A percentile compares a stretch with the other conserved stretches of the same genome.
phyloP scores from a whole-genome alignment of 192 early-diverging fungal genomes.

The Gaertneriomyces semiglobifer region DNA sequence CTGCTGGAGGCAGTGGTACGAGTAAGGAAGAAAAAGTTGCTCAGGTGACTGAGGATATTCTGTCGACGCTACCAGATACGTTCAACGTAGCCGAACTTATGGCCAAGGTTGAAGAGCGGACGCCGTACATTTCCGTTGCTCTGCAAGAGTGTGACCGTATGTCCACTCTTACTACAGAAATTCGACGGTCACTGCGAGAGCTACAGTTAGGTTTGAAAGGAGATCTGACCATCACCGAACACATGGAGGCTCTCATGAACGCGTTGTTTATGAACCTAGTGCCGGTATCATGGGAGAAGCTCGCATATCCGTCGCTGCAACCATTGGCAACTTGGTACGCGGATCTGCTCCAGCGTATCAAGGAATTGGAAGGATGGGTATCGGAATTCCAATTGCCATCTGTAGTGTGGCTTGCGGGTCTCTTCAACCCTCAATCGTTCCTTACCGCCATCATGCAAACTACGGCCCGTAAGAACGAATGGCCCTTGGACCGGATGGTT shows the following conservation, averaged over 20 bases:
- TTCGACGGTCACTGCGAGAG: conserved; percentile 58
- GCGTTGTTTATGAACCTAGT: conserved; percentile 57
- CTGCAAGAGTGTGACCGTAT: conserved; percentile 65
- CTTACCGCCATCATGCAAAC: conserved; percentile 69
- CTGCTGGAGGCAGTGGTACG: conserved; percentile 50
- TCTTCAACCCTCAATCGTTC: conserved; percentile 71
- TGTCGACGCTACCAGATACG: conserved; percentile 51
- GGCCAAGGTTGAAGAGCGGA: conserved; percentile 60
- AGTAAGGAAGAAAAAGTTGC: conserved; percentile 67
- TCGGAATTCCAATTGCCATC: conserved; percentile 62
- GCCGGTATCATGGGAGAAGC: conserved; percentile 59
- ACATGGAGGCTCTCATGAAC: conserved; percentile 65
- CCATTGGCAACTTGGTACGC: conserved; percentile 56
- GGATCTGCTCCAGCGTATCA: conserved; percentile 61
- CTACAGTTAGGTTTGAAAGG: conserved; percentile 63
- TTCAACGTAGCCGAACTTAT: conserved; percentile 65
- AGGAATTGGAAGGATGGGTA: conserved; percentile 62
- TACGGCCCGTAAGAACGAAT: conserved; percentile 63
- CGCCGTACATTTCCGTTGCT: conserved; percentile 65
- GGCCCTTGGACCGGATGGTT: conserved; percentile 64
- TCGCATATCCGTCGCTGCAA: conserved; percentile 61
- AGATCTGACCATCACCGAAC: conserved; percentile 62
- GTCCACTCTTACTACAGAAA: conserved; percentile 58
- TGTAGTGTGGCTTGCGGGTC: conserved; percentile 58
- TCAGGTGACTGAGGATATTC: conserved; percentile 56